phyloP scores from a whole-genome alignment of 2,329 filamentous ascomycete species.

The Xylaria sp. region DNA sequence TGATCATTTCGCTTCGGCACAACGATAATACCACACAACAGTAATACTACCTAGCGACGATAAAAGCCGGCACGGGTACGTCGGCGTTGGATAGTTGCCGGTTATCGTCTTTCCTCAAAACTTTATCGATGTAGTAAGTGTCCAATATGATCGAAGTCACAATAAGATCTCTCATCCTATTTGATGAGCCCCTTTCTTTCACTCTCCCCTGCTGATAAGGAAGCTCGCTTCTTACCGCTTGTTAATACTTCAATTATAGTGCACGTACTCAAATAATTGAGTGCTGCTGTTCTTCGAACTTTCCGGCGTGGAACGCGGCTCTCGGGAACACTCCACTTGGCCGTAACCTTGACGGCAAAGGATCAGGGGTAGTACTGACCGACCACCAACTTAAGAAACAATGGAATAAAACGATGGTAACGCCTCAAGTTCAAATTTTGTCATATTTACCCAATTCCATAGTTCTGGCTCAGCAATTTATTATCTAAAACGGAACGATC shows the following conservation, averaged over 20 bases:
- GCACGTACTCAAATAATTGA: neutral
- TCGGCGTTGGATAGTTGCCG: neutral
- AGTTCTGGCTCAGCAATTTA: neutral
- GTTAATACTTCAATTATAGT: neutral
- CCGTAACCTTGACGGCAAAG: neutral
- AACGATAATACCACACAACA: neutral
- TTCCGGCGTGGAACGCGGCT: conserved; percentile 30
- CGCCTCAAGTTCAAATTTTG: neutral
- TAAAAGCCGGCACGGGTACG: neutral
- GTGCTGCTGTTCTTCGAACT: neutral
- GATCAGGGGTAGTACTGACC: conserved; percentile 7
- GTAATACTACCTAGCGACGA: neutral
- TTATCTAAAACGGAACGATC: neutral
- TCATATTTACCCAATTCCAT: neutral
- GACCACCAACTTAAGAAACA: neutral
- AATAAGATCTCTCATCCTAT: neutral
- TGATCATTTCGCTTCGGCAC: neutral
- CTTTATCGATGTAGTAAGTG: neutral
- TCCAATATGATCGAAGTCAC: neutral
- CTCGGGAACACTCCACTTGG: conserved; percentile 32
- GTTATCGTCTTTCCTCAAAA: neutral
- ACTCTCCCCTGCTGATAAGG: neutral
- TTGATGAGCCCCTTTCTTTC: neutral
- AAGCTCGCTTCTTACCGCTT: conserved; percentile 5
- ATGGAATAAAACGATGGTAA: neutral